Evolutionary conservation across 306 rosid genomes (phyloP), one percentile per base, ranked within the genome.

Genomic region (Castanospermum australe): DNA sequence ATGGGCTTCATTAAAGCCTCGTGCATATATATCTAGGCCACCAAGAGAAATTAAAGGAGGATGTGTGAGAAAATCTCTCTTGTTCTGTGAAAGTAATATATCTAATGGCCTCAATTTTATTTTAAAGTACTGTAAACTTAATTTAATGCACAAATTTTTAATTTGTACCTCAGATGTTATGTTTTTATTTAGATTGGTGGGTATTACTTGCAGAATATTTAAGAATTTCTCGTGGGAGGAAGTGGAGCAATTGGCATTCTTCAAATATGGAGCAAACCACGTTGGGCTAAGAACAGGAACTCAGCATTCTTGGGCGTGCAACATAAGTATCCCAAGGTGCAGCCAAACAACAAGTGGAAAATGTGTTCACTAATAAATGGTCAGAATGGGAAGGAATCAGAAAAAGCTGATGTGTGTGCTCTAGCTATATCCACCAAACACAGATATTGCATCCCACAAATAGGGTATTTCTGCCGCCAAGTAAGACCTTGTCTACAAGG

Each of bases 181-280:
- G n/a, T n/a, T n/a, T n/a, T n/a, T n/a, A n/a, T n/a, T n/a, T n/a
- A n/a, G n/a, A n/a, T n/a, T n/a, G n/a, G n/a, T n/a, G n/a, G n/a
- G n/a, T n/a, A n/a, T n/a, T n/a, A n/a, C n/a, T n/a, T n/a, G n/a
- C n/a, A n/a, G n/a, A n/a, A n/a, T n/a, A n/a, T n/a, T n/a, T n/a
- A n/a, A n/a, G n/a, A n/a, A n/a, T n/a, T n/a, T n/a, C n/a, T n/a
- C n/a, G n/a, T 84, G 79, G 88, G 85, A 87, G 48, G 91, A 87
- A 41, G 83, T 87, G 24, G 91, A 87, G 81, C 87, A 88, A 48
- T 51, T 82, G 71, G 88, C 86, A 1, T 87, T 87, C 20, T 84
- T 82, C 21, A 87, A 82, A 55, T 47, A 87, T 22, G 85, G 76
- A 25, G 90, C 87, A 30, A 87, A n/a, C n/a, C n/a, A n/a, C n/a